phyloP scores from a whole-genome alignment of 495 filamentous ascomycete species.

The Aspergillus sclerotioniger region DNA sequence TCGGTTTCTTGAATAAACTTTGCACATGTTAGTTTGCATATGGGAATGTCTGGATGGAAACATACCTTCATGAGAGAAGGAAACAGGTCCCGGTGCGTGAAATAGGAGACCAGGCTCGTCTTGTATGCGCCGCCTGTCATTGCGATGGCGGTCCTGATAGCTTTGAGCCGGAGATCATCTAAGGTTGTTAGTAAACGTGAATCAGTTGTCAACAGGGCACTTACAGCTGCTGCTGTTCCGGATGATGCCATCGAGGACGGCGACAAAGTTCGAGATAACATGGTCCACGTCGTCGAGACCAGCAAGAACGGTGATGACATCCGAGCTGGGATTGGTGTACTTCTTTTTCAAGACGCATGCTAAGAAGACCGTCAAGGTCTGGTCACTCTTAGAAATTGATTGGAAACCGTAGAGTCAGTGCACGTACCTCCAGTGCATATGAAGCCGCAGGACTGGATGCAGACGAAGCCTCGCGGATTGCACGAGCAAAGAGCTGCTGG shows the following conservation, averaged over 20 bases:
- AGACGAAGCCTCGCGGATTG: conserved; percentile 65
- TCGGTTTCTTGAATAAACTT: conserved; percentile 87
- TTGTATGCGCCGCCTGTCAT: conserved; percentile 91
- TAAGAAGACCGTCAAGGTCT: conserved; percentile 92
- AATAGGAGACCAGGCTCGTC: conserved; percentile 89
- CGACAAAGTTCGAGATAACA: conserved; percentile 85
- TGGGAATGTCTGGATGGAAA: neutral
- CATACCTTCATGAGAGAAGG: conserved; percentile 90
- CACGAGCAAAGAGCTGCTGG: conserved; percentile 71
- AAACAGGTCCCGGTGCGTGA: conserved; percentile 92
- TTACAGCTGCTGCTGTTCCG: conserved; percentile 71
- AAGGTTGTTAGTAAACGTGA: conserved; percentile 4
- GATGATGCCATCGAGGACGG: conserved; percentile 74
- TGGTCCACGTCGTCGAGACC: conserved; percentile 84
- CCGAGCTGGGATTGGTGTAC: conserved; percentile 93
- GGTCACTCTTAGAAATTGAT: conserved; percentile 39
- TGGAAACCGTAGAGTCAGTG: conserved; percentile 3
- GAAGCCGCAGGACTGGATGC: conserved; percentile 62
- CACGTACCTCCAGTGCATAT: conserved; percentile 84
- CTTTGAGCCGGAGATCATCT: conserved; percentile 76
- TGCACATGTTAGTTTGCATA: conserved; percentile 1
- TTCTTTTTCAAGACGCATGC: conserved; percentile 76
- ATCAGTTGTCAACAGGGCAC: conserved; percentile 24
- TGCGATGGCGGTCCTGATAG: conserved; percentile 75
- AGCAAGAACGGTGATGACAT: conserved; percentile 85